Percentiles rank a stretch among this genome's conserved stretches.
Conservation (phyloP, 768 basidiomycete species). For the Psilocybe cyanescens region DNA sequence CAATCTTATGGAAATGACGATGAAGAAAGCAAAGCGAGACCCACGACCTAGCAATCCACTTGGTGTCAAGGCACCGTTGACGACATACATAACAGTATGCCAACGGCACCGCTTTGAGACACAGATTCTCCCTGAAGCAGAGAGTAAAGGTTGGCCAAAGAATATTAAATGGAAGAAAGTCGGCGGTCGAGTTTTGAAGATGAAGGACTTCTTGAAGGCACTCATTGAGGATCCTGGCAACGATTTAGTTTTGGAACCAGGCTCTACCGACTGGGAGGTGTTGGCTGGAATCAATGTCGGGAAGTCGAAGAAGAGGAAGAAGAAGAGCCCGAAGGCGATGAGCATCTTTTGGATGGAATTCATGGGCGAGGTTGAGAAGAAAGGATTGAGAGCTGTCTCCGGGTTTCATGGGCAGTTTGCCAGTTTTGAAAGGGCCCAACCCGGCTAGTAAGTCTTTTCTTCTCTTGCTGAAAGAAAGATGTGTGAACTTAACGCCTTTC, state of each 20-base stretch:
- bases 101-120: conserved; percentile 82
- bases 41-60: conserved; percentile 71
- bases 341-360: conserved; percentile 70
- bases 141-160: conserved; percentile 77
- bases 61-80: conserved; percentile 60
- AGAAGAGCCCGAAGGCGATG: conserved; percentile 19
- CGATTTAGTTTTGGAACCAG: conserved; percentile 12
- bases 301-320: not conserved
- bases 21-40: conserved; percentile 58
- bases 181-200: conserved; percentile 52
- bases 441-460: conserved; percentile 77
- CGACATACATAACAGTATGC: conserved; percentile 68
- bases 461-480: not conserved
- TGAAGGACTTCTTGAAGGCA: conserved; percentile 48
- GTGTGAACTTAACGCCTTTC: not conserved
- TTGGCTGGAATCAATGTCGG: not conserved
- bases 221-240: conserved; percentile 53
- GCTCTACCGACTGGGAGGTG: conserved; percentile 26
- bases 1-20: conserved; percentile 55
- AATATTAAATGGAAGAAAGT: conserved; percentile 66
- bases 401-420: conserved; percentile 78
- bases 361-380: conserved; percentile 61
- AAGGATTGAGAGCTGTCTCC: conserved; percentile 66
- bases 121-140: conserved; percentile 72
- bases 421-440: conserved; percentile 81